Base-by-base conservation (phyloP, 768 basidiomycete species). In the Calocera viscosa region DNA sequence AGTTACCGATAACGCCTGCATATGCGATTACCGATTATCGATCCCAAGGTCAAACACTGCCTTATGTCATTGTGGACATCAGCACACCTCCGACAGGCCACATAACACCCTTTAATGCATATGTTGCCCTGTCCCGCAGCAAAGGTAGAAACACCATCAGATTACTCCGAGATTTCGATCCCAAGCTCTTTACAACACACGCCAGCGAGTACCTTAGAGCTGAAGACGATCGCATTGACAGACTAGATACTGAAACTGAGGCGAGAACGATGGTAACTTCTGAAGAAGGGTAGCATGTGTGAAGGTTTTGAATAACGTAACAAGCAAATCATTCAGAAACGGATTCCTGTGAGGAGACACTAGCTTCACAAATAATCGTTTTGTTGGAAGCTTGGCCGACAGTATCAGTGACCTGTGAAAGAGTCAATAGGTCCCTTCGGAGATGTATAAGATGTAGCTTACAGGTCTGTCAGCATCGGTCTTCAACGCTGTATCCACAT, bases 71-170 rank as follows among this genome's bases (percentile, higher is more conserved):
- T 0, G 74, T 80, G 1, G 78, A 81, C 65, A 63, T 82, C 0
- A 75, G 66, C 1, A 67, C 65, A 26, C 76, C 78, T 2, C 75
- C 76, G 0, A 66, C 67, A 0, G 73, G 71, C 0, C 19, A 33
- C 0, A 67, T 80, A 0, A 72, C 72, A 0, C 73, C 72, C 0
- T 79, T 78, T 67, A 80, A 79, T 60, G 63, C 76, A 1, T 80
- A 80, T 68, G 77, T 81, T 1, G 75, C 80, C 30, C 68, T 79
- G 7, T 79, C 78, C 7, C 64, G 76, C 30, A 75, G 75, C 65
- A 33, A 63, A 64, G 76, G 77, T 1, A 53, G 75, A 7, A 66
- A 71, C 2, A 71, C 39, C 0, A 76, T 80, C 3, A 64, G 77
- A 1, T 64, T 80, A 0, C 65, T 80, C 1, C 64, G 76, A 7